These are phyloP conservation scores for Microbotryum violaceum DNA, from an alignment of 1,284 basidiomycete species.

Conservation along the genomic window DNA sequence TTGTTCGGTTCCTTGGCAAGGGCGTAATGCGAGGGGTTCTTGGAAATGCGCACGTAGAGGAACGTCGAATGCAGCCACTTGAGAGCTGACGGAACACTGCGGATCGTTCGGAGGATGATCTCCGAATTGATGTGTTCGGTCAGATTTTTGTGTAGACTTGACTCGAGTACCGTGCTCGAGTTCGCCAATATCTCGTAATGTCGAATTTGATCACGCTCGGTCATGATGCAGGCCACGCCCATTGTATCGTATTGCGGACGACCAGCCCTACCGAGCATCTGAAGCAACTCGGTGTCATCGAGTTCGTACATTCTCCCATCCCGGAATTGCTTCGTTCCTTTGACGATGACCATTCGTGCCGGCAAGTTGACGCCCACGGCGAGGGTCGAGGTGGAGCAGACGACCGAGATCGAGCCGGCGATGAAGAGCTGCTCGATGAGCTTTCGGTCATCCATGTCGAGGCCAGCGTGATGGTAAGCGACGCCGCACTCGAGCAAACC, in stretches of 20 bases:
- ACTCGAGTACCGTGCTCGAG: constrained; percentile 14
- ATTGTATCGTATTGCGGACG: constrained; percentile 78
- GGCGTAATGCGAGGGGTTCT: constrained; percentile 70
- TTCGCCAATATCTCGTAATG: constrained; percentile 53
- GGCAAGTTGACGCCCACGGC: constrained; percentile 78
- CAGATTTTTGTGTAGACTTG: constrained; percentile 62
- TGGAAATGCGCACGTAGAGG: constrained; percentile 69
- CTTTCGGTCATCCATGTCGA: constrained; percentile 62
- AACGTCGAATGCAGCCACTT: constrained; percentile 63
- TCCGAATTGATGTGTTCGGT: constrained; percentile 88
- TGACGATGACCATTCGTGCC: constrained; percentile 54
- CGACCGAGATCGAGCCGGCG: constrained; percentile 55
- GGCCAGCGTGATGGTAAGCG: constrained; percentile 78
- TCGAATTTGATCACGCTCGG: constrained; percentile 60
- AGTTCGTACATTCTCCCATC: constrained; percentile 48
- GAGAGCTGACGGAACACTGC: constrained; percentile 53
- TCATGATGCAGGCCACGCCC: constrained; percentile 60
- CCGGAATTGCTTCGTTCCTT: constrained; percentile 61
- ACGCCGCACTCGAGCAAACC: constrained; percentile 50
- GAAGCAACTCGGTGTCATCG: background rate
- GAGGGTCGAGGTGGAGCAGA: constrained; percentile 58
- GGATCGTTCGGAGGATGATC: constrained; percentile 74
- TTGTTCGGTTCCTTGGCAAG: constrained; percentile 5
- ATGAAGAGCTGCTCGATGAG: constrained; percentile 63
- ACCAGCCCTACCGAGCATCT: constrained; percentile 55